A percentile compares a stretch with the other conserved stretches of the same genome.
Conservation (phyloP, 192 early-diverging fungal species). For the Obelidium mucronatum region DNA sequence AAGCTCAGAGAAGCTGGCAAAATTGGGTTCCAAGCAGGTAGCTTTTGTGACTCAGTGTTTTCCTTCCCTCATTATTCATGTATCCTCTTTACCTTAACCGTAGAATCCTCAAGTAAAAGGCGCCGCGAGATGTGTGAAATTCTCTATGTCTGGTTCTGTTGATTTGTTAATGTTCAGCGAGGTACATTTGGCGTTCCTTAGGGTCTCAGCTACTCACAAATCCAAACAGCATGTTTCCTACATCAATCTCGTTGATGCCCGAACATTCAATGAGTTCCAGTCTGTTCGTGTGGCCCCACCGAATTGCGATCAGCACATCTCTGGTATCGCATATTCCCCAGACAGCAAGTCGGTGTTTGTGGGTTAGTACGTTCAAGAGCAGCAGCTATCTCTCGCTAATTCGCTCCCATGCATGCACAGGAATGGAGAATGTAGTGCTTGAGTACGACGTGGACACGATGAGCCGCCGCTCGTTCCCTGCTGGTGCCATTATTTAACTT, state of each 20-base stretch:
- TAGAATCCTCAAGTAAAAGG: slow-evolving; percentile 77
- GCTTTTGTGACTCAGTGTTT: no score
- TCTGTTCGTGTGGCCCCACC: slow-evolving; percentile 77
- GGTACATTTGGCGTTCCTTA: slow-evolving; percentile 42
- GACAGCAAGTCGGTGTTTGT: slow-evolving; percentile 88
- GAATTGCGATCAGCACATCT: slow-evolving; percentile 78
- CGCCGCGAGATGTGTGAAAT: slow-evolving; percentile 90
- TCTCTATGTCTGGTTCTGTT: slow-evolving; percentile 85
- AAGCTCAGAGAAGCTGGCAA: slow-evolving; percentile 75
- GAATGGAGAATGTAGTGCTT: slow-evolving; percentile 81
- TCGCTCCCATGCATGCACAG: slow-evolving; percentile 41
- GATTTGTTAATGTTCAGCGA: slow-evolving; percentile 86
- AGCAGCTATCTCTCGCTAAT: no score
- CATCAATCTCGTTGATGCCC: slow-evolving; percentile 89
- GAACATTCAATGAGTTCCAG: slow-evolving; percentile 85
- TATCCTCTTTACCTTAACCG: background rate
- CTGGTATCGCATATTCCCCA: slow-evolving; percentile 83
- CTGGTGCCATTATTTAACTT: slow-evolving; percentile 75
- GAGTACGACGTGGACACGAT: slow-evolving; percentile 86
- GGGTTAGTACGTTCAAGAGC: slow-evolving; percentile 60
- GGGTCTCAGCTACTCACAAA: background rate
- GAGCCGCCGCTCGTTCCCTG: slow-evolving; percentile 79
- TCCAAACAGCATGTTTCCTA: slow-evolving; percentile 75
- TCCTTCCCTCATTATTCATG: no score
- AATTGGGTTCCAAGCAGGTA: slow-evolving; percentile 77